Evolutionary conservation across 75 land plant species (phyloP), one percentile per base, ranked within the genome.

Genomic region (Gnetum montanum): DNA sequence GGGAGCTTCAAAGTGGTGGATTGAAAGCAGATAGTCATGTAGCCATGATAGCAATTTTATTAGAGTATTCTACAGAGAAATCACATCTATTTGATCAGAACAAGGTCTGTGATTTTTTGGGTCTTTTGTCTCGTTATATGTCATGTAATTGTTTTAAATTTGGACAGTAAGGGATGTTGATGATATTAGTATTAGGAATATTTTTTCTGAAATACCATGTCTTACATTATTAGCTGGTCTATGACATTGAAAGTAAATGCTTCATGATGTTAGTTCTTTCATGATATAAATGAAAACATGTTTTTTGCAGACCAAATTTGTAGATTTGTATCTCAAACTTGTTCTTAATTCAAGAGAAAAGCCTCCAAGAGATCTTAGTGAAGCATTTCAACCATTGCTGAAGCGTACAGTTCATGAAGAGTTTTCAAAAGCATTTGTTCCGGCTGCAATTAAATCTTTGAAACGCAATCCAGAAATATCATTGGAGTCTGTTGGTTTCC

Each of bases 381-480:
- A 79, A 74, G 72, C 88, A 31, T 95, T 90, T 70, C 37, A 35
- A 30, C 81, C 82, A 31, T 70, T 95, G 24, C 74, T 90, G 20
- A 45, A 67, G 61, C 69, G 61, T 19, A 19, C 90, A 68, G 66
- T 60, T 23, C 99, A 90, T 79, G 92, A 90, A n/a, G 89, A 95
- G 46, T 86, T 95, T 54, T 80, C 73, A 46, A 72, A 31, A 43
- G 49, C 69, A 27, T 62, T 95, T 41, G 23, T 90, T 38, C 97
- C 99, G 43, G 62, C 84, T 37, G 75, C 85, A 45, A 40, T 81
- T 31, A 95, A 81, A 61, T 81, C 82, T 85, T 61, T 95, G 45
- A 95, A 90, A 70, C 70, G 99, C 31, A 95, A 86, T 49, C 99
- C 99, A 20, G 99, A 95, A 64, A 72, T 95, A 59, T 77, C 77